Base-by-base conservation (phyloP, 2,329 filamentous ascomycete species). In the Calonectria hongkongensis region DNA sequence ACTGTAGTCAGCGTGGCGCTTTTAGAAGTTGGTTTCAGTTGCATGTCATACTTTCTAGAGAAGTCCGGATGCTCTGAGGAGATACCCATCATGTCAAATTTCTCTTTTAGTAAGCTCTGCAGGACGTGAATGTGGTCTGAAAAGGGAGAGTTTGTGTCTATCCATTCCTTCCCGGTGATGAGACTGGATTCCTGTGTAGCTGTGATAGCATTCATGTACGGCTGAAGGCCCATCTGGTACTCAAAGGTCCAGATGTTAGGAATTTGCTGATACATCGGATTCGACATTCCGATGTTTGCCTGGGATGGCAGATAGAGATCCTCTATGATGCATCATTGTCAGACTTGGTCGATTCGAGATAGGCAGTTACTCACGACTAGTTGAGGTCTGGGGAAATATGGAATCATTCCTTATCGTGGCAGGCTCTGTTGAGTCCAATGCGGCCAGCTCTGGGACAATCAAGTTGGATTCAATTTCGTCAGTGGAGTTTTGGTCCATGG, bases 221-320 rank as follows among this genome's bases (percentile, higher is more conserved):
- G 77, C 2, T 81, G 75, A 15, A 79, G 68, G 0, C 81, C 81
- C 72, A 81, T 82, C 16, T 82, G 81, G 39, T 82, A 82, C 21
- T 81, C 75, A 0, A 80, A 80, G 0, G 68, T 79, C 81, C 81
- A 82, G 25, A 82, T 82, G 9, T 81, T 79, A 0, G 81, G 80
- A 3, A 82, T 81, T 28, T 82, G 81, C 0, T 74, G 62, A 16
- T 78, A 80, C 0, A 81, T 60, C 0, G 75, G 74, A 1, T 74
- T 75, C 2, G 71, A 27, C 1, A 21, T 36, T 16, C 13, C 27
- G 45, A 15, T 72, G 70, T 6, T 75, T 12, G 54, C 27, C 33
- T 60, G 30, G 4, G 54, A 41, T 39, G 68, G 21, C 28, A 56
- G 4, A 36, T 28, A 28, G 8, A 60, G 33, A 21, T 33, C 27